These are phyloP conservation scores for Penicillium sclerotiorum DNA, from an alignment of 2,329 filamentous ascomycete species.

Conservation along the genomic window DNA sequence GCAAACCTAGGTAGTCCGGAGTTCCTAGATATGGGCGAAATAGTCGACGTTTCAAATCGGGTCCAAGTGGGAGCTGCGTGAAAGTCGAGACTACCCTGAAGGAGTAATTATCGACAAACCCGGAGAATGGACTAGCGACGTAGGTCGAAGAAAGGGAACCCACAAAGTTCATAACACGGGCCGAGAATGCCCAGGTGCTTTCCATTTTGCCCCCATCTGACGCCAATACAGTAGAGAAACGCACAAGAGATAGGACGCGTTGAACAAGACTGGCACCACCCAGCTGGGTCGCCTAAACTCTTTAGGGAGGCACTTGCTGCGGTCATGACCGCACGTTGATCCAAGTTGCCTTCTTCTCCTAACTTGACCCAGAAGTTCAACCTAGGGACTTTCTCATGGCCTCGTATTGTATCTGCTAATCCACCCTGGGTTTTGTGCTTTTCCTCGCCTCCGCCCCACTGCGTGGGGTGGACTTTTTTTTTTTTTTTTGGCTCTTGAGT, in stretches of 20 bases:
- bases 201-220: background rate
- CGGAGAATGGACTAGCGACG: no score
- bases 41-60: no score
- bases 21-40: no score
- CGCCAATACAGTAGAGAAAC: no score
- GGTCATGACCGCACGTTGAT: slow-evolving; percentile 3
- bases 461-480: no score
- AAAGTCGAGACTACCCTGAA: background rate
- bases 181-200: slow-evolving; percentile 2
- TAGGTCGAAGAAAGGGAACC: background rate
- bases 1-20: no score
- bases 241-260: no score
- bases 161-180: background rate
- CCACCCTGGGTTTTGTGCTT: no score
- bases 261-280: slow-evolving; percentile 9
- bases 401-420: background rate
- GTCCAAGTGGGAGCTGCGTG: no score
- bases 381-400: background rate
- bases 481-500: no score
- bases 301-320: slow-evolving; percentile 1
- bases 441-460: no score
- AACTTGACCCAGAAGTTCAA: background rate
- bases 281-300: slow-evolving; percentile 15
- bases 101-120: background rate
- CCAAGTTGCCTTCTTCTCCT: slow-evolving; percentile 9